phyloP scores from a whole-genome alignment of 352 stramenopile species.

The Globisporangium echinulatum region DNA sequence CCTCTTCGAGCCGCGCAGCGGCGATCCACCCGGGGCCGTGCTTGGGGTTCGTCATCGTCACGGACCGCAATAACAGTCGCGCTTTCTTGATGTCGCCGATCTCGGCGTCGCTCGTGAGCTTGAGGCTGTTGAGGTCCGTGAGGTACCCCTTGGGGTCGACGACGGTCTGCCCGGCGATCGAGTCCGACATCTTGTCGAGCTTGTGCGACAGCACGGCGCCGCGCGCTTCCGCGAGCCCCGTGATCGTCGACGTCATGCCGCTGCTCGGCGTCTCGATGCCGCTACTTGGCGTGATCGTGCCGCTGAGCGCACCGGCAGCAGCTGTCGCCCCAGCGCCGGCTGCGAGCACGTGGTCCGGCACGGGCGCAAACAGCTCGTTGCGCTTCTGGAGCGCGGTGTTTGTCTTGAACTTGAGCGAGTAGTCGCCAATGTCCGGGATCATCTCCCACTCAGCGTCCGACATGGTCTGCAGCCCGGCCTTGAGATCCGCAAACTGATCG shows the following conservation, averaged over 20 bases:
- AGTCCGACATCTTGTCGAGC: conserved; percentile 97
- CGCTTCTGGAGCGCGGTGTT: conserved; percentile 88
- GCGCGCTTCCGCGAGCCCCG: conserved; percentile 87
- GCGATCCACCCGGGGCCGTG: conserved; percentile 98
- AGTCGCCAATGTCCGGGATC: conserved; percentile 97
- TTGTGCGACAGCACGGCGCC: conserved; percentile 93
- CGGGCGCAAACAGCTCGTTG: conserved; percentile 93
- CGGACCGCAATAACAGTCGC: conserved; percentile 91
- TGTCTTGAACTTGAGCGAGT: conserved; percentile 90
- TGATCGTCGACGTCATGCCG: conserved; percentile 72
- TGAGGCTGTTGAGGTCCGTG: conserved; percentile 94
- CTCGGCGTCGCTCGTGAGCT: conserved; percentile 91
- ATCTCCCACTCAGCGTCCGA: conserved; percentile 93
- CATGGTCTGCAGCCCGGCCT: conserved; percentile 88
- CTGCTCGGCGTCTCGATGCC: conserved; percentile 47
- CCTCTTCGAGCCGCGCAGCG: conserved; percentile 96
- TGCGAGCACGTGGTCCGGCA: conserved; percentile 92
- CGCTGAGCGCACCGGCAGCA: conserved; percentile 25
- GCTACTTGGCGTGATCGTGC: conserved; percentile 38
- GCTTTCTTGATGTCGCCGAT: conserved; percentile 99
- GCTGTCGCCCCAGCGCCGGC: conserved; percentile 23
- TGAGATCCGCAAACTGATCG: conserved; percentile 97
- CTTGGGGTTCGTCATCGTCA: conserved; percentile 98
- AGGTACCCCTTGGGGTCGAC: conserved; percentile 98
- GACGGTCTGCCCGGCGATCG: conserved; percentile 93